These are phyloP conservation scores for Monosporascus sp. DNA, from an alignment of 2,329 filamentous ascomycete species.

Conservation along the genomic window DNA sequence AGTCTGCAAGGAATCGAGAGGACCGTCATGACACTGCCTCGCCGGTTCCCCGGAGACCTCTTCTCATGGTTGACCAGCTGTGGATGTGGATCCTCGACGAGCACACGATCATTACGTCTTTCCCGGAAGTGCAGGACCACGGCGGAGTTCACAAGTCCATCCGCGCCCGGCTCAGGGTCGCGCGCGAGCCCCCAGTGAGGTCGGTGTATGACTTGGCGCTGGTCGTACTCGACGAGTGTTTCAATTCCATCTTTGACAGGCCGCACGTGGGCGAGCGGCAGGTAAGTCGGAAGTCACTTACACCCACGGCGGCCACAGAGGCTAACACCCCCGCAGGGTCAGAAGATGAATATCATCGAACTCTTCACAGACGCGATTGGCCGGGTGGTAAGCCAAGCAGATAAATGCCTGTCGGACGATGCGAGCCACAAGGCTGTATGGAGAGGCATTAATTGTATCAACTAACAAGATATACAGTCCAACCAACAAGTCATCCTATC, in stretches of 20 bases:
- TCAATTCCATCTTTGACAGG: slow-evolving; percentile 33
- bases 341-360: slow-evolving; percentile 25
- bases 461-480: slow-evolving; percentile 15
- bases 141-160: slow-evolving; percentile 37
- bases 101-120: slow-evolving; percentile 34
- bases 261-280: no score
- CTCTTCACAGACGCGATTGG: slow-evolving; percentile 38
- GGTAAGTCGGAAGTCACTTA: no score
- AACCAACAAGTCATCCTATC: slow-evolving; percentile 34
- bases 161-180: slow-evolving; percentile 23
- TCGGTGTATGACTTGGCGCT: slow-evolving; percentile 9
- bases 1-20: no score
- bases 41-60: not conserved
- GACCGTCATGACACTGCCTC: no score
- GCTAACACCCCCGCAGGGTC: no score
- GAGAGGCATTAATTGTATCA: not conserved
- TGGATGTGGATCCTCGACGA: slow-evolving; percentile 39
- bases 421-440: no score
- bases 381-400: slow-evolving; percentile 28
- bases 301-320: no score
- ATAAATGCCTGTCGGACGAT: no score
- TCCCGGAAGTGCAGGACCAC: slow-evolving; percentile 33
- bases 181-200: slow-evolving; percentile 9
- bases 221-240: slow-evolving; percentile 37
- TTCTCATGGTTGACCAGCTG: slow-evolving; percentile 40